Evolutionary conservation across 2,329 filamentous ascomycete species (phyloP).

Genomic region (Monilinia fructigena): DNA sequence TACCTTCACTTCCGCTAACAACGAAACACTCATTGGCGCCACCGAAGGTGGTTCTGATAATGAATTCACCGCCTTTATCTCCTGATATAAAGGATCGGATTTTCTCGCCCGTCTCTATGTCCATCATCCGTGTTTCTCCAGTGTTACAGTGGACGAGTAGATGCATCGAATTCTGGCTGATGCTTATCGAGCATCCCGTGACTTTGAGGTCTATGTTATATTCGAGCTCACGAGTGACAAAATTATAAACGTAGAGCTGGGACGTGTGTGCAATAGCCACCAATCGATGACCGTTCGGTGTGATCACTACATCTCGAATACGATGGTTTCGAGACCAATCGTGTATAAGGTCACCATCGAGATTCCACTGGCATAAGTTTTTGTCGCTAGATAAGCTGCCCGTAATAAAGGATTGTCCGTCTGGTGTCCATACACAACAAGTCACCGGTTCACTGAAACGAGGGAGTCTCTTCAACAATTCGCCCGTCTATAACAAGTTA

Average conservation of each 20-base stretch:
- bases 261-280: constrained; percentile 72
- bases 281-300: constrained; percentile 74
- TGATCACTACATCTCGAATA: constrained; percentile 82
- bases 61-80: constrained; percentile 69
- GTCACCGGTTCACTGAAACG: constrained; percentile 83
- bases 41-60: constrained; percentile 82
- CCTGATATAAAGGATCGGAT: constrained; percentile 70
- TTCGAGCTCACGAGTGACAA: constrained; percentile 68
- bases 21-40: constrained; percentile 92
- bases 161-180: constrained; percentile 77
- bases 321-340: constrained; percentile 71
- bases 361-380: constrained; percentile 69
- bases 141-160: constrained; percentile 81
- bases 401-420: constrained; percentile 75
- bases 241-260: constrained; percentile 79
- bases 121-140: constrained; percentile 74
- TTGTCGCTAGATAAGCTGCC: constrained; percentile 68
- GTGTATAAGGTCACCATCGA: constrained; percentile 59
- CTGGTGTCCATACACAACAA: constrained; percentile 82
- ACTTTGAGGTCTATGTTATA: constrained; percentile 69
- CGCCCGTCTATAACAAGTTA: constrained; percentile 54
- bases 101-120: constrained; percentile 70
- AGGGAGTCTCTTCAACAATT: constrained; percentile 60
- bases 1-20: constrained; percentile 86
- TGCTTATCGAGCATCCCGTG: constrained; percentile 73